Conservation (phyloP, 2,329 filamentous ascomycete species). For the Nemania bipapillata region DNA sequence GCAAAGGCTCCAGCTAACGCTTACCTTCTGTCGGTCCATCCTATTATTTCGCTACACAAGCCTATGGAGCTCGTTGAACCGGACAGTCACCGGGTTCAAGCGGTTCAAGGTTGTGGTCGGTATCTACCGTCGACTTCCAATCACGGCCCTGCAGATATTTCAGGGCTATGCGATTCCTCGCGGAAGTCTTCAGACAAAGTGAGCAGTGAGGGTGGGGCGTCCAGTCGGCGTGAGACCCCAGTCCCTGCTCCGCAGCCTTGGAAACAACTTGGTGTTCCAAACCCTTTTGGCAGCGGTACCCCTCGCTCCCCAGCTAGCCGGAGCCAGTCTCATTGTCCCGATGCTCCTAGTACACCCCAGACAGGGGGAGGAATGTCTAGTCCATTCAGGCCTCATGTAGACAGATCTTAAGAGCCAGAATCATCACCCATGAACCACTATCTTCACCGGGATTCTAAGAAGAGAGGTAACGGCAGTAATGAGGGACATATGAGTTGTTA, state of each 20-base stretch:
- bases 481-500: background rate
- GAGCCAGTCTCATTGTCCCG: background rate
- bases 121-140: background rate
- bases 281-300: constrained; percentile 6
- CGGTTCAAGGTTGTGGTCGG: background rate
- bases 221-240: constrained; percentile 27
- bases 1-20: background rate
- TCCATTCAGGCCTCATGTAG: background rate
- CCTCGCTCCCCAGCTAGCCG: background rate
- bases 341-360: background rate
- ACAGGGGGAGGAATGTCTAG: background rate
- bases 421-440: background rate
- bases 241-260: constrained; percentile 41
- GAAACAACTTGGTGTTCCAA: constrained; percentile 21
- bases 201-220: background rate
- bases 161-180: background rate
- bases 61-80: background rate
- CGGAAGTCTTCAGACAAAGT: background rate
- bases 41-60: background rate
- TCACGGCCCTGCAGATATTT: background rate
- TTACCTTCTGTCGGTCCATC: background rate
- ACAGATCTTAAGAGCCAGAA: background rate
- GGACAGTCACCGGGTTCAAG: background rate
- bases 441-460: background rate
- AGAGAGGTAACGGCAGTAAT: background rate